These are phyloP conservation scores for Pelargonium myrrhifolium DNA, from an alignment of 441 rosid genomes.

Conservation along the genomic window DNA sequence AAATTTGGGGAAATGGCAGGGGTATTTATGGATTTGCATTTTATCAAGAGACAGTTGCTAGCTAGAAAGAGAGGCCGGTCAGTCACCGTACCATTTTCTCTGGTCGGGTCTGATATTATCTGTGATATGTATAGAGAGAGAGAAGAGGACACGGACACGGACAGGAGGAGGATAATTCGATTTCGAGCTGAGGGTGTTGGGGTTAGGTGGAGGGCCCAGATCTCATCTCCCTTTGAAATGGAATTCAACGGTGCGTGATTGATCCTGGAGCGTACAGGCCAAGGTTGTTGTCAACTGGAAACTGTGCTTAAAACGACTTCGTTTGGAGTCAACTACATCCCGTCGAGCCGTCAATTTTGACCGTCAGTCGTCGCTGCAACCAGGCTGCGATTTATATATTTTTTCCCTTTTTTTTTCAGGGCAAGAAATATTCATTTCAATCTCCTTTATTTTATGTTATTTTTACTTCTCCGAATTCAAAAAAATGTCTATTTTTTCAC, in stretches of 20 bases:
- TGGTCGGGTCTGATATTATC: background rate
- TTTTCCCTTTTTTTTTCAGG: too few relatives aligned
- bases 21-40: slow-evolving; percentile 27
- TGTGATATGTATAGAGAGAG: background rate
- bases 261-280: background rate
- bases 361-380: background rate
- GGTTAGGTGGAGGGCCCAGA: slow-evolving; percentile 6
- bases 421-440: too few relatives aligned
- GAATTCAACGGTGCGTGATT: background rate
- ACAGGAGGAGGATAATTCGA: too few relatives aligned
- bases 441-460: too few relatives aligned
- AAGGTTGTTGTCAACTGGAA: background rate
- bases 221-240: background rate
- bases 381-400: too few relatives aligned
- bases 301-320: background rate
- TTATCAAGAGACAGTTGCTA: background rate
- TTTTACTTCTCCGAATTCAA: too few relatives aligned
- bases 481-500: too few relatives aligned
- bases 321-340: background rate
- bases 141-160: background rate
- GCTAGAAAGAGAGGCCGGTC: background rate
- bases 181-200: background rate
- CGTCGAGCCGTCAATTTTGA: background rate
- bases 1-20: slow-evolving; percentile 13
- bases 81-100: background rate